Evolutionary conservation across 768 basidiomycete genomes (phyloP), one percentile per base, ranked within the genome.

Genomic region (Macrolepiota fuliginosa): DNA sequence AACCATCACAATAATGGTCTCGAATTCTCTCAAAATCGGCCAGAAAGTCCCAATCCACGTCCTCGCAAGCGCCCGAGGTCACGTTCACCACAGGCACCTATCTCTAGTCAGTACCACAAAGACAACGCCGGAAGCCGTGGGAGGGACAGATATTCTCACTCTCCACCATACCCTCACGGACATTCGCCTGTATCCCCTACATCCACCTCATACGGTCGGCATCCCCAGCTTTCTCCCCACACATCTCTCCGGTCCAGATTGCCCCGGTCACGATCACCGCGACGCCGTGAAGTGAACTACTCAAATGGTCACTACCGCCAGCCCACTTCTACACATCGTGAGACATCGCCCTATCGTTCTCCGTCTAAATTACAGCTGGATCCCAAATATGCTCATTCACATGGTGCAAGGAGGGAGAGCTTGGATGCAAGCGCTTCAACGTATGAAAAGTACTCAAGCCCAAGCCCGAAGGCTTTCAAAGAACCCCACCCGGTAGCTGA

Each of bases 31-130:
- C 51, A 42, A 17, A 9, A 32, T 25, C 25, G 12, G 13, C 42
- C 52, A 24, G 27, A 39, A 25, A 61, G 59, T 7, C 29, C 52
- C 10, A 35, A 45, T 24, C 11, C 51, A n/a, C 52, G 51, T n/a
- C 59, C 51, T 1, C 42, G 46, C 27, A 54, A 61, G 37, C 59
- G 59, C 4, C 42, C 10, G 13, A 32, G 58, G 19, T 52, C 51
- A 32, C 58, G 17, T 10, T 60, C 58, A 40, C 58, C 59, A 17
- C 24, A 40, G 11, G 22, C 22, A 6, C 13, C 29, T 7, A 32
- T 36, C 19, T 32, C 29, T 12, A 9, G 29, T 24, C 42, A 35
- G 10, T 25, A 39, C 15, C 19, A 49, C 10, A 47, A 46, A 40
- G 40, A 45, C 5, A 60, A 10, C 6, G 29, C 32, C 27, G 19